Conservation (phyloP, 2,329 filamentous ascomycete species). For the Aureobasidium namibiae region DNA sequence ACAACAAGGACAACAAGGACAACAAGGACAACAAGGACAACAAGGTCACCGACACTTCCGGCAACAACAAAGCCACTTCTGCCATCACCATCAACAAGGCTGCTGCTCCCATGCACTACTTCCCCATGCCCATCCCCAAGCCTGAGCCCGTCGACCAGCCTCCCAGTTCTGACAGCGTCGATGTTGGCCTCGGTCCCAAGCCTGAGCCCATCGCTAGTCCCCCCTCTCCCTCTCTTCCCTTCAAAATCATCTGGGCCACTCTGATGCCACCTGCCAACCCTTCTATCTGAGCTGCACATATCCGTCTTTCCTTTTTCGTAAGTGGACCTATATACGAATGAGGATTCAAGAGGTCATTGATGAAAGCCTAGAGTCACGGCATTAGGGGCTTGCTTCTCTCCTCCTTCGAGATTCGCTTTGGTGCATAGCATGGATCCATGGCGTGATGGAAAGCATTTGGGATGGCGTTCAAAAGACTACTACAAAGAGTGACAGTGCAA, state of each 20-base stretch:
- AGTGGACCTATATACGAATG: no score
- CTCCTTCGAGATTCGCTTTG: neutral
- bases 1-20: no score
- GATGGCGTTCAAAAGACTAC: neutral
- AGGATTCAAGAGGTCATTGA: neutral
- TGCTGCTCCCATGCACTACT: neutral
- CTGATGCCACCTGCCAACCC: neutral
- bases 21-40: no score
- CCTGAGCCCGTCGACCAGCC: neutral
- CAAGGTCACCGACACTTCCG: no score
- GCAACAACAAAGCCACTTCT: no score
- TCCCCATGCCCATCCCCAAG: neutral
- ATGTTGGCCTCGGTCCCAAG: neutral
- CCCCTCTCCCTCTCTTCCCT: neutral
- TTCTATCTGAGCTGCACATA: neutral
- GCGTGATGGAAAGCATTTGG: neutral
- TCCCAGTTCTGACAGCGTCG: neutral
- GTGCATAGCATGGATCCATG: neutral
- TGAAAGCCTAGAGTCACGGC: neutral
- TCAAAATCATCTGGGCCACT: neutral
- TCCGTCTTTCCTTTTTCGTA: no score
- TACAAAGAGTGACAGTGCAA: no score
- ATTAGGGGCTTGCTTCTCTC: neutral
- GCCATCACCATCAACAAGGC: no score
- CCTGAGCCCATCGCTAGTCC: neutral